phyloP scores from a whole-genome alignment of 305 asterid genomes.

The Fraxinus nigra region DNA sequence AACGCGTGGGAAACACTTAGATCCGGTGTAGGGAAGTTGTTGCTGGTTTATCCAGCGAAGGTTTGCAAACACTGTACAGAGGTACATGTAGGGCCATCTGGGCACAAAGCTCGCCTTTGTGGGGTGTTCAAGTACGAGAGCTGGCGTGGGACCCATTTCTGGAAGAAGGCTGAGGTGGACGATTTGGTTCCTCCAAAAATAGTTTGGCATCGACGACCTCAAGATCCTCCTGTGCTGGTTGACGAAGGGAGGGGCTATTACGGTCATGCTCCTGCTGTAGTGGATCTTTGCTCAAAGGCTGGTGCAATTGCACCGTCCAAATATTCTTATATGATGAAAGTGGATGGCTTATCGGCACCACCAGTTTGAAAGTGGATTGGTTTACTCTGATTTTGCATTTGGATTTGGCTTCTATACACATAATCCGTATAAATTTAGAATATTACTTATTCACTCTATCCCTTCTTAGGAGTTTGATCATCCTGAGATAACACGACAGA shows the following conservation, averaged over 20 bases:
- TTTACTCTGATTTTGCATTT: neutral
- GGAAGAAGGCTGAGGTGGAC: slow-evolving; percentile 74
- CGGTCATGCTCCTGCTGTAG: slow-evolving; percentile 87
- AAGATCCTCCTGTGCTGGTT: slow-evolving; percentile 62
- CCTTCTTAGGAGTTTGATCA: neutral
- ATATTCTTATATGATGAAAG: slow-evolving; percentile 75
- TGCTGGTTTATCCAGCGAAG: slow-evolving; percentile 70
- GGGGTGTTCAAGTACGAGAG: slow-evolving; percentile 73
- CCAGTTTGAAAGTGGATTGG: slow-evolving; percentile 21
- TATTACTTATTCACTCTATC: neutral
- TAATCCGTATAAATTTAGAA: neutral
- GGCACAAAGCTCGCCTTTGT: slow-evolving; percentile 81
- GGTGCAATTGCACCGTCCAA: slow-evolving; percentile 69
- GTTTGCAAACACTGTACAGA: slow-evolving; percentile 79
- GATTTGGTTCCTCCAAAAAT: slow-evolving; percentile 72
- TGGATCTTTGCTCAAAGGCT: slow-evolving; percentile 80
- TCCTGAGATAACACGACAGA: neutral
- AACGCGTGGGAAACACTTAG: slow-evolving; percentile 74
- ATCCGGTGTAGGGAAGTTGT: slow-evolving; percentile 62
- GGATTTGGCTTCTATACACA: neutral
- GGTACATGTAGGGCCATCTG: slow-evolving; percentile 88
- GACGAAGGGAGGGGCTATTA: slow-evolving; percentile 65
- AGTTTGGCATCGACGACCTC: slow-evolving; percentile 73
- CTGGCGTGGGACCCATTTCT: slow-evolving; percentile 70
- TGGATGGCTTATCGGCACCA: slow-evolving; percentile 57